Base-by-base conservation (phyloP, 805 yeast genomes). In the Spathaspora arborariae region DNA sequence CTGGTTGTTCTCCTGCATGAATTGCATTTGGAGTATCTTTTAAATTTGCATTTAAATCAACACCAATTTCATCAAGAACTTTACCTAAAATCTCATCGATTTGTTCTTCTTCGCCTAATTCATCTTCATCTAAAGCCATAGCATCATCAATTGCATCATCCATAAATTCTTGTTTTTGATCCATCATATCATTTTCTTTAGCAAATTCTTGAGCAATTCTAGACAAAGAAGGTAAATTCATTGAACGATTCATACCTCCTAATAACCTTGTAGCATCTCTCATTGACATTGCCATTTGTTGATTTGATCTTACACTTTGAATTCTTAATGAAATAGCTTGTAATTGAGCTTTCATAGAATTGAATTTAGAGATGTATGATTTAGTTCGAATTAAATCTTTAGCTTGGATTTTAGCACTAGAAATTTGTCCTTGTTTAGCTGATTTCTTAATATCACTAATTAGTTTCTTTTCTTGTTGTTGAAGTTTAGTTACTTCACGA, bases 121-220 rank as follows among this genome's bases (percentile, higher is more conserved):
- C 81, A 47, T 67, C 72, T 21, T 67, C 73, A 57, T 88, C 97
- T 58, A 84, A 89, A 45, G 85, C 96, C 94, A 94, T 89, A 16
- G 94, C 87, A 63, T 92, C 97, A 62, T 94, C 99, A 57, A 94
- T 85, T 16, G 97, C 95, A 62, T 94, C 99, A 62, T 94, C 99
- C 86, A 94, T 94, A 81, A 95, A 88, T 64, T 95, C 99, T 65
- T 95, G 98, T 59, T 96, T 84, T 69, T 94, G 99, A 65, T 92
- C 97, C 98, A 94, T 94, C 56, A 95, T 72, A 62, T 95, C 99
- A 65, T 87, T 88, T 60, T 92, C 96, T 58, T 81, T 82, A 59
- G 94, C 96, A 65, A 94, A 94, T 58, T 94, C 98, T 86, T 88
- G 91, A 2, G 97, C 89, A 18, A 94, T 94, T 51, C 85, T 79